Base-by-base conservation (phyloP, 768 basidiomycete genomes). In the Boletellus emodensis region DNA sequence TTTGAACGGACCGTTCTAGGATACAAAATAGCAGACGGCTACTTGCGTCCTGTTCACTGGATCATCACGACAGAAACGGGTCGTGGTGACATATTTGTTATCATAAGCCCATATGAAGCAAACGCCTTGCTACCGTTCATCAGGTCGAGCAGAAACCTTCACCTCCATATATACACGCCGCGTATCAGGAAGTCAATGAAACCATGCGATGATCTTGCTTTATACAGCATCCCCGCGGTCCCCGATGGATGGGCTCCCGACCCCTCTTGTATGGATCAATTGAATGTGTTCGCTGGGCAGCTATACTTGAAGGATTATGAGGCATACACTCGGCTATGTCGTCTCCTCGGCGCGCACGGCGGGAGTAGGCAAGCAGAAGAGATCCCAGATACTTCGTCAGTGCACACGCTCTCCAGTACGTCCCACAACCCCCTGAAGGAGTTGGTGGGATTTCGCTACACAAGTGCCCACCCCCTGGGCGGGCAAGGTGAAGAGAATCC, bases 281-380 rank as follows among this genome's bases (percentile, higher is more conserved):
- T 79, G 35, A 75, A 72, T 35, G 51, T 77, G 34, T 75, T 72
- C 53, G 72, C 75, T 13, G 77, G 75, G 3, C 74, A 78, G 51
- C 65, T 78, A 3, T 78, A 72, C 49, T 49, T 76, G 34, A 57
- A 58, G 10, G 57, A 71, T 17, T 56, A 66, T 20, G 50, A 46
- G 9, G 55, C 66, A 2, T 78, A 76, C 45, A 48, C 53, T 30
- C 55, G 47, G 2, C 33, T 73, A 11, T 76, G 76, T 48, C 51
- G 57, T 26, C 59, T 71, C 46, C 57, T 78, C 28, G 70, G 75
- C 1, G 20, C 75, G 10, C 53, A 63, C 6, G 66, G 76, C 9
- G 68, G 61, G 10, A 72, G 78, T 3, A 74, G 63, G 70, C 71
- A 77, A 32, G 77, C 72, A 5, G 73, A 74, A 4, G 75, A 76